Evolutionary conservation across 1,139 yeast species (phyloP).

Genomic region (Blastobotrys capitulatus): DNA sequence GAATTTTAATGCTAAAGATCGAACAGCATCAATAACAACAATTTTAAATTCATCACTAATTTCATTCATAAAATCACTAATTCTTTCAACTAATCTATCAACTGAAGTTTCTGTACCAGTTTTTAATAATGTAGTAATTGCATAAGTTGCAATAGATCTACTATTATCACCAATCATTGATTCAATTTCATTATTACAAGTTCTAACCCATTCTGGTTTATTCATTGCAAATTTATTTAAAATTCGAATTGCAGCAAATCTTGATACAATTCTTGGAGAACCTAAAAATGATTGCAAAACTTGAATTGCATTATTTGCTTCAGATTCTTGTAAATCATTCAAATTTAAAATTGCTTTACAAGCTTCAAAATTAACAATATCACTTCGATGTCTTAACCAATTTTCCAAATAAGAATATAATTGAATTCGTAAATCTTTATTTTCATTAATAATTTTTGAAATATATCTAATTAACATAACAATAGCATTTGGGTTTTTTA

Average conservation of each 20-base stretch:
- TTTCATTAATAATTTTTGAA: slow-evolving; percentile 62
- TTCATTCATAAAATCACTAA: slow-evolving; percentile 86
- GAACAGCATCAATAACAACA: slow-evolving; percentile 91
- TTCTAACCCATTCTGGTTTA: slow-evolving; percentile 72
- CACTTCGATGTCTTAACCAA: slow-evolving; percentile 77
- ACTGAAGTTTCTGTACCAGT: slow-evolving; percentile 92
- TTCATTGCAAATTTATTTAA: slow-evolving; percentile 78
- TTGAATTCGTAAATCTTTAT: slow-evolving; percentile 39
- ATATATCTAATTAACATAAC: slow-evolving; percentile 83
- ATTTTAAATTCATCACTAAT: slow-evolving; percentile 94
- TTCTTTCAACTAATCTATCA: slow-evolving; percentile 80
- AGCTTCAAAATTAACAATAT: slow-evolving; percentile 92
- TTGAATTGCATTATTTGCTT: slow-evolving; percentile 57
- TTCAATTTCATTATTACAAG: slow-evolving; percentile 79
- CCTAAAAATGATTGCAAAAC: slow-evolving; percentile 71
- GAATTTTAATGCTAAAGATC: slow-evolving; percentile 86
- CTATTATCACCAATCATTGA: slow-evolving; percentile 79
- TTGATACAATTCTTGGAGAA: slow-evolving; percentile 86
- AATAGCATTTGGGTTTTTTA: slow-evolving; percentile 52
- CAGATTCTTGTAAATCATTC: slow-evolving; percentile 56
- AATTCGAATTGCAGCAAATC: slow-evolving; percentile 90
- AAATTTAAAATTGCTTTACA: slow-evolving; percentile 71
- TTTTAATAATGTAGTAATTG: slow-evolving; percentile 90
- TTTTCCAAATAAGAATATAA: slow-evolving; percentile 61
- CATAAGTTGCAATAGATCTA: slow-evolving; percentile 96